Conservation (phyloP, 2,329 filamentous ascomycete species). For the Colletotrichum melonis region DNA sequence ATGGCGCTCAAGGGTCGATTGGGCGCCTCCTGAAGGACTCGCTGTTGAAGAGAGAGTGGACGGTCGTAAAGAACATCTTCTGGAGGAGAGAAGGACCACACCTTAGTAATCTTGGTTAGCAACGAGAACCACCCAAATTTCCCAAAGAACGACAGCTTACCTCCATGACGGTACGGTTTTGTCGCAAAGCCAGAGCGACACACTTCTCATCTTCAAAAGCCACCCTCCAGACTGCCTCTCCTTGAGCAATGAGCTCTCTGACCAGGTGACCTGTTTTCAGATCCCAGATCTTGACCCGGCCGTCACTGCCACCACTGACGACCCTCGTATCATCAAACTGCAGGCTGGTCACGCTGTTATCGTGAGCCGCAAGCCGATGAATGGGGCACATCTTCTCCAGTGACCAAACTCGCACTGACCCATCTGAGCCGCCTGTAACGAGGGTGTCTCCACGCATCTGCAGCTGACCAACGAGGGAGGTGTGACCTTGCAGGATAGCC, state of each 20-base stretch:
- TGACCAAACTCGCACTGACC: slow-evolving; percentile 96
- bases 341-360: slow-evolving; percentile 97
- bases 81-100: slow-evolving; percentile 94
- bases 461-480: slow-evolving; percentile 93
- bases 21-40: slow-evolving; percentile 55
- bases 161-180: slow-evolving; percentile 95
- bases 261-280: slow-evolving; percentile 91
- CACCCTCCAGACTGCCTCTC: slow-evolving; percentile 96
- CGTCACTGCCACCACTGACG: slow-evolving; percentile 95
- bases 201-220: slow-evolving; percentile 99
- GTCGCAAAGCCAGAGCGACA: slow-evolving; percentile 90
- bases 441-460: slow-evolving; percentile 96
- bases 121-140: not conserved
- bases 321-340: slow-evolving; percentile 97
- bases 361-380: slow-evolving; percentile 93
- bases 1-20: slow-evolving; percentile 64
- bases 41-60: slow-evolving; percentile 61
- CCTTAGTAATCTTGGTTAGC: slow-evolving; percentile 63
- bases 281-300: slow-evolving; percentile 99
- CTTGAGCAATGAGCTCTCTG: slow-evolving; percentile 88
- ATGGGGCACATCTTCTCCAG: slow-evolving; percentile 90
- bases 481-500: slow-evolving; percentile 95
- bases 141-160: slow-evolving; percentile 62
- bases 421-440: slow-evolving; percentile 95
- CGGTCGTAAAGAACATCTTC: slow-evolving; percentile 72